These are phyloP conservation scores for Mentha longifolia DNA, from an alignment of 257 asterid genomes.

Conservation along the genomic window DNA sequence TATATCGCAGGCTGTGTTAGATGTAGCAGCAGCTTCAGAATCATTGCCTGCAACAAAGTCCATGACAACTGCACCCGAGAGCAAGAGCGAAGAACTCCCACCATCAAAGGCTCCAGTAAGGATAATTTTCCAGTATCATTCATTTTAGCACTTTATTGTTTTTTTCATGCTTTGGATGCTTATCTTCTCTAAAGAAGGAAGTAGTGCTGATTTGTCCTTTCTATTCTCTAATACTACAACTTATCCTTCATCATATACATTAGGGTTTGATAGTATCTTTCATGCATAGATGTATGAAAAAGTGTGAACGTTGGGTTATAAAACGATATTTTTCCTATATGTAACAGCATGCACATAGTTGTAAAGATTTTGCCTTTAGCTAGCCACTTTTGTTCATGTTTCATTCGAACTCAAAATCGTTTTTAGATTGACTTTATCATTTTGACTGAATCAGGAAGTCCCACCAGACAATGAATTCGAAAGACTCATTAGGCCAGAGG, in stretches of 20 bases:
- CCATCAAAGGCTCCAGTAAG: constrained; percentile 61
- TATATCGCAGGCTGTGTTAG: constrained; percentile 38
- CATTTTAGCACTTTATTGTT: not conserved
- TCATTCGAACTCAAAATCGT: not conserved
- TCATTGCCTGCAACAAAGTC: constrained; percentile 43
- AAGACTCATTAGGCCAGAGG: constrained; percentile 86
- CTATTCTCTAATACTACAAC: constrained; percentile 1
- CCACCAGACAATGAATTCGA: constrained; percentile 92
- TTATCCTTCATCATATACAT: not conserved
- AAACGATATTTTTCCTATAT: not conserved
- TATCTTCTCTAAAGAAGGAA: not conserved
- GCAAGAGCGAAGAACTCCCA: constrained; percentile 52
- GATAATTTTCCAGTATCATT: constrained; percentile 24
- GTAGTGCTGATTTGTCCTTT: not conserved
- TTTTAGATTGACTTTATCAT: not conserved
- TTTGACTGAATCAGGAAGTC: constrained; percentile 51
- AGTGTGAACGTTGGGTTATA: too few species aligned
- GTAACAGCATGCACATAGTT: not conserved
- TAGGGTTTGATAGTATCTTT: too few species aligned
- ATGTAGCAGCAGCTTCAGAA: constrained; percentile 39
- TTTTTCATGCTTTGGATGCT: not conserved
- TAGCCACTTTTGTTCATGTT: not conserved
- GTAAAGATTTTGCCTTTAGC: too few species aligned
- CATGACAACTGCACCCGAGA: constrained; percentile 43
- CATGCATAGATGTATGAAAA: too few species aligned